A percentile compares a stretch with the other conserved stretches of the same genome.
phyloP scores from a whole-genome alignment of 2,329 filamentous ascomycete genomes.

The Xylaria sp. region DNA sequence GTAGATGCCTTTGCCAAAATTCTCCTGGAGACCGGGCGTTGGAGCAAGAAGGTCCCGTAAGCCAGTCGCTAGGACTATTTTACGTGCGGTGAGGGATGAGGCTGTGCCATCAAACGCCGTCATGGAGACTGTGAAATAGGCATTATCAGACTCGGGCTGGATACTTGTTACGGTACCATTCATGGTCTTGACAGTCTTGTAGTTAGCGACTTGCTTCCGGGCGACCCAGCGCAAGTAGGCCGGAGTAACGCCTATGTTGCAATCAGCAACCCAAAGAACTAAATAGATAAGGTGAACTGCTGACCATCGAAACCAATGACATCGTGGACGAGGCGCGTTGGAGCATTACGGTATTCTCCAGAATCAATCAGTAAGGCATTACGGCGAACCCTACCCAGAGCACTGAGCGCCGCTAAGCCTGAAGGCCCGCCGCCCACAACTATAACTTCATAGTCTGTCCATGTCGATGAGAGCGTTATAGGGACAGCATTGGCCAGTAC shows the following conservation, averaged over 20 bases:
- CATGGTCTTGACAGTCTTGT: conserved; percentile 59
- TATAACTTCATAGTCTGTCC: conserved; percentile 29
- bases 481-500: neutral
- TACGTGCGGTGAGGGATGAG: conserved; percentile 58
- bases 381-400: conserved; percentile 64
- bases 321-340: conserved; percentile 69
- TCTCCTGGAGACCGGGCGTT: conserved; percentile 64
- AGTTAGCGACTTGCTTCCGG: conserved; percentile 61
- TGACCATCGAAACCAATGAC: conserved; percentile 68
- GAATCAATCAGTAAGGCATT: conserved; percentile 67
- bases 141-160: conserved; percentile 42
- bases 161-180: conserved; percentile 57
- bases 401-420: conserved; percentile 22
- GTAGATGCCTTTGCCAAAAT: conserved; percentile 68
- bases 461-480: conserved; percentile 1
- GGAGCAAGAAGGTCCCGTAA: conserved; percentile 63
- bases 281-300: neutral
- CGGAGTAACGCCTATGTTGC: conserved; percentile 59
- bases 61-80: conserved; percentile 68
- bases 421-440: conserved; percentile 27
- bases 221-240: conserved; percentile 64
- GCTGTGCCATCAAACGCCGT: conserved; percentile 41
- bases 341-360: conserved; percentile 65
- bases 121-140: conserved; percentile 56
- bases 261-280: neutral